phyloP scores from a whole-genome alignment of 116 monocot species.

The Iris pallida region DNA sequence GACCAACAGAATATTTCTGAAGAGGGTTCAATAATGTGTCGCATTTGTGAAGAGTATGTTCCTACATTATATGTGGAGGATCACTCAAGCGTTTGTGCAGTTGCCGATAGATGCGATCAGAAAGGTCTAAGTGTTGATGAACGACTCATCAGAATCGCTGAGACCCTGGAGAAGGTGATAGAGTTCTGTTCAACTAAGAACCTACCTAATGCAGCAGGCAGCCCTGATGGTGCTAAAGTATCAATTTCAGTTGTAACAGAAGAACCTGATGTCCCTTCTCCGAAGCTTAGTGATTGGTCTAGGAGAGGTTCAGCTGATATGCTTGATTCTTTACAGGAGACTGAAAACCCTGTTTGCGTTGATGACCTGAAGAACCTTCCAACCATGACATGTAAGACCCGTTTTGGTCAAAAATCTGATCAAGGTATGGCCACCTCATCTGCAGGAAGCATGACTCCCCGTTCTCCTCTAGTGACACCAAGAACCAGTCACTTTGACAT shows the following conservation, averaged over 20 bases:
- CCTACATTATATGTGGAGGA: slow-evolving; percentile 81
- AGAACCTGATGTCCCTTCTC: slow-evolving; percentile 74
- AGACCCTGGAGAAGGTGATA: slow-evolving; percentile 76
- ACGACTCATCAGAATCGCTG: slow-evolving; percentile 76
- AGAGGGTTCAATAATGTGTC: slow-evolving; percentile 89
- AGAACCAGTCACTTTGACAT: slow-evolving; percentile 70
- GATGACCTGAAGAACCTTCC: slow-evolving; percentile 85
- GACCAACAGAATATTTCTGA: slow-evolving; percentile 77
- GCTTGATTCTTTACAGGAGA: slow-evolving; percentile 82
- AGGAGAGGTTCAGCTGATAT: slow-evolving; percentile 82
- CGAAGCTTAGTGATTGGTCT: slow-evolving; percentile 85
- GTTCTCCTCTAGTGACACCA: slow-evolving; percentile 89
- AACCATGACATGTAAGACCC: slow-evolving; percentile 85
- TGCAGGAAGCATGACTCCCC: slow-evolving; percentile 93
- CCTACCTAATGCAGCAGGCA: slow-evolving; percentile 43
- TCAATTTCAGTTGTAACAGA: slow-evolving; percentile 64
- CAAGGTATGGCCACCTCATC: slow-evolving; percentile 93
- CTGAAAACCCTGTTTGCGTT: slow-evolving; percentile 50
- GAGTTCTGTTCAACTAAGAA: slow-evolving; percentile 53
- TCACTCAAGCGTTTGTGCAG: slow-evolving; percentile 79
- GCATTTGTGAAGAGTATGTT: slow-evolving; percentile 99
- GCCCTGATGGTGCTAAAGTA: slow-evolving; percentile 69
- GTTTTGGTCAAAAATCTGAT: slow-evolving; percentile 96
- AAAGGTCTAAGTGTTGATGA: slow-evolving; percentile 95
- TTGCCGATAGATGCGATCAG: slow-evolving; percentile 91